These are phyloP conservation scores for Solanum hybrid DNA, from an alignment of 305 asterid species.

Conservation along the genomic window DNA sequence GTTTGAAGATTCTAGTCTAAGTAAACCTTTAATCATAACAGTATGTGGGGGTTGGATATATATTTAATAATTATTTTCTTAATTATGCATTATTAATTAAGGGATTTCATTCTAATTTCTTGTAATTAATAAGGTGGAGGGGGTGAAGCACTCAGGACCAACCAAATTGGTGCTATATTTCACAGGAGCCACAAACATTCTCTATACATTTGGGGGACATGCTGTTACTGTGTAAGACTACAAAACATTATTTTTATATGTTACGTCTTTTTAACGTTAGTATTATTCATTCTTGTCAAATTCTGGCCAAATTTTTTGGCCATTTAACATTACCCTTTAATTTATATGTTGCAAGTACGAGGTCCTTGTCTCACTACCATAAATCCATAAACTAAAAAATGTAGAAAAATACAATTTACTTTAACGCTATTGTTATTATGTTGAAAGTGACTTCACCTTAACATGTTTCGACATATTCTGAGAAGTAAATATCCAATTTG, in stretches of 20 bases:
- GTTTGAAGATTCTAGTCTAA: neutral
- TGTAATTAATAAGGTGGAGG: slow-evolving; percentile 23
- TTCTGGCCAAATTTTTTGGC: too few species aligned
- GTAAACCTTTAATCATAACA: neutral
- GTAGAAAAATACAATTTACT: neutral
- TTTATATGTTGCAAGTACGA: slow-evolving; percentile 18
- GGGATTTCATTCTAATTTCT: neutral
- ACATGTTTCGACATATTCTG: slow-evolving; percentile 13
- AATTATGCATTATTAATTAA: neutral
- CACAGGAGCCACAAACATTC: slow-evolving; percentile 82
- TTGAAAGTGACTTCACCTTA: slow-evolving; percentile 22
- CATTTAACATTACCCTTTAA: neutral
- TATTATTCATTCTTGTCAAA: too few species aligned
- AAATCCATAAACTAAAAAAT: slow-evolving; percentile 12
- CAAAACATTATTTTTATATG: slow-evolving; percentile 35
- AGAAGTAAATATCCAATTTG: slow-evolving; percentile 10
- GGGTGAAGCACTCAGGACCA: slow-evolving; percentile 38
- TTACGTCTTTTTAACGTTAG: neutral
- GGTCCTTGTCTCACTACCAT: slow-evolving; percentile 35
- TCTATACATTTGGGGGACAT: slow-evolving; percentile 80
- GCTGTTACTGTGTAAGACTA: slow-evolving; percentile 76
- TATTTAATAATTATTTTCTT: neutral
- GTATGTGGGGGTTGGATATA: neutral
- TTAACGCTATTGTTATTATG: neutral
- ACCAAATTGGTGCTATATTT: slow-evolving; percentile 35